Evolutionary conservation across 2,329 filamentous ascomycete genomes (phyloP).

Genomic region (Cercospora sp.): DNA sequence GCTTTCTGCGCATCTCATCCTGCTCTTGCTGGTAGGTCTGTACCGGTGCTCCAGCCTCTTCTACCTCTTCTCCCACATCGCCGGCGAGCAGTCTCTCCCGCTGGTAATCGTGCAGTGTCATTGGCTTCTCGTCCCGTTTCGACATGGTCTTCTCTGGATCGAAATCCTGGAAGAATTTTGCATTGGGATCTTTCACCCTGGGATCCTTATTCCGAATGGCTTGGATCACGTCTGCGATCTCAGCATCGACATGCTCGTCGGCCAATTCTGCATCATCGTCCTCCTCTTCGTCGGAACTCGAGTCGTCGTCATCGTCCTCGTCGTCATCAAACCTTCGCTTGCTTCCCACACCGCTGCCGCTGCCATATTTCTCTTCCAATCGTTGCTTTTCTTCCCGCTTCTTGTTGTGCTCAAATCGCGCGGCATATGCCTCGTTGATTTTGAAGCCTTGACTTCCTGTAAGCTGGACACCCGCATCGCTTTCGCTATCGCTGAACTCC

Average conservation of each 20-base stretch:
- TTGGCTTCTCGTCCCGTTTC: conserved; percentile 70
- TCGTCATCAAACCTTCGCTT: conserved; percentile 43
- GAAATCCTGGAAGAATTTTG: conserved; percentile 72
- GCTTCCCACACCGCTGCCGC: conserved; percentile 31
- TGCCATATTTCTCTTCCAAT: conserved; percentile 81
- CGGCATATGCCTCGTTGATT: conserved; percentile 88
- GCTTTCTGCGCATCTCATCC: conserved; percentile 72
- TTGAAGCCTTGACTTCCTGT: conserved; percentile 55
- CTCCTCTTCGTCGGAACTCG: conserved; percentile 71
- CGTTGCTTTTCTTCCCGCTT: conserved; percentile 83
- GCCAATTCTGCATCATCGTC: conserved; percentile 87
- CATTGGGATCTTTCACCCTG: conserved; percentile 77
- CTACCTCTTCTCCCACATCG: conserved; percentile 61
- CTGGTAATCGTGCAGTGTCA: conserved; percentile 88
- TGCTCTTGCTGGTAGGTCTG: conserved; percentile 87
- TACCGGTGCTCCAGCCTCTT: conserved; percentile 51
- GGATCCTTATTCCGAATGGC: conserved; percentile 92
- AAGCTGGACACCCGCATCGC: conserved; percentile 31
- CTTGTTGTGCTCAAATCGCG: conserved; percentile 93
- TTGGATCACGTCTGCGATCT: conserved; percentile 82
- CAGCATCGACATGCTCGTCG: conserved; percentile 78
- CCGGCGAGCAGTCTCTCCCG: conserved; percentile 82
- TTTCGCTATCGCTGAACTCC: conserved; percentile 30
- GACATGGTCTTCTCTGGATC: conserved; percentile 53
- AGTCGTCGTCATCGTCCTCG: conserved; percentile 62